Evolutionary conservation across 1,284 basidiomycete genomes (phyloP), one percentile per base, ranked within the genome.

Genomic region (Malassezia equina): DNA sequence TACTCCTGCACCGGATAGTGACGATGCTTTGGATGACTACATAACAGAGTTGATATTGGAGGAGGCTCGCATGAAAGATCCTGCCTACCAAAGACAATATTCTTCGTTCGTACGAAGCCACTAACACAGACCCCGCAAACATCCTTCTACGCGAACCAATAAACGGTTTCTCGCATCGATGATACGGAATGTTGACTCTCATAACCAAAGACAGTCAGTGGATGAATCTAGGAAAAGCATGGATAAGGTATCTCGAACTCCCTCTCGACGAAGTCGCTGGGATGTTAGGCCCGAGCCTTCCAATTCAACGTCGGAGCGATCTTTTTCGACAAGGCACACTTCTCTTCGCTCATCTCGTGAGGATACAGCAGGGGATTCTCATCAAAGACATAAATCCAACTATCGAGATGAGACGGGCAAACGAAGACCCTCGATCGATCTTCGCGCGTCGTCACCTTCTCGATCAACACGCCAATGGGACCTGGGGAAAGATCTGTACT

Each of bases 131-230:
- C 7, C 24, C 24, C 13, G 12, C 13, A 21, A 25, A 7, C 19
- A n/a, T 13, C 48, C 32, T 4, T 25, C 49, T 2, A 50, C 36
- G 2, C 50, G 55, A 12, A 48, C 55, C 12, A 57, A 57, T 43
- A 57, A 51, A 17, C 42, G 55, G 6, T 57, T 57, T 32, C 45
- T 57, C 23, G 50, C 55, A 7, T 47, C 55, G 15, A 52, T 52
- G 50, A 41, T 57, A 19, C 55, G 55, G 9, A 52, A 44, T 31
- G 55, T 29, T 8, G 55, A 57, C 36, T 46, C 55, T 8, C 55
- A 52, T n/a, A 57, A 57, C 19, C 49, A 51, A 42, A 34, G 55
- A 5, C 49, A 52, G 19, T 31, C 52, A 27, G 33, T 9, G 3
- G 51, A 24, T 15, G 31, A 29, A 9, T 19, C 25, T 2, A 27